Conservation (phyloP, 2,329 filamentous ascomycete species). For the Cladosporium sp. region DNA sequence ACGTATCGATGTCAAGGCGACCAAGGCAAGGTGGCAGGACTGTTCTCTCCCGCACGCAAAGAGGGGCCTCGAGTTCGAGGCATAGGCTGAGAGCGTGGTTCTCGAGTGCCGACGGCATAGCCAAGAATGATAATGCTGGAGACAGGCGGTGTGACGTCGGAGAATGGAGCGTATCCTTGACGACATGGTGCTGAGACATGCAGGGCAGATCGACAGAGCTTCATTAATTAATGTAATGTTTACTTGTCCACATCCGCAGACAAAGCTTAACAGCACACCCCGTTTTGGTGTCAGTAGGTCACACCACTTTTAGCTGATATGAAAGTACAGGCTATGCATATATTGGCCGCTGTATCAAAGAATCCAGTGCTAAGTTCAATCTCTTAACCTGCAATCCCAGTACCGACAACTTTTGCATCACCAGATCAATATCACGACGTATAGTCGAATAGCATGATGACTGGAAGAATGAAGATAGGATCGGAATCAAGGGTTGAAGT, state of each 20-base stretch:
- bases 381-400: background rate
- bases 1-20: conserved; percentile 44
- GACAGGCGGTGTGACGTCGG: background rate
- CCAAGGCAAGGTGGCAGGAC: conserved; percentile 39
- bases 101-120: background rate
- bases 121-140: background rate
- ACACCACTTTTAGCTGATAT: background rate
- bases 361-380: background rate
- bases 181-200: background rate
- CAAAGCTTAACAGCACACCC: background rate
- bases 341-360: background rate
- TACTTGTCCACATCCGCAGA: background rate
- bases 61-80: conserved; percentile 29
- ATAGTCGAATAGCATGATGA: background rate
- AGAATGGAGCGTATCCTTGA: background rate
- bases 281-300: background rate
- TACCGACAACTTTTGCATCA: background rate
- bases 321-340: background rate
- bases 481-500: no score
- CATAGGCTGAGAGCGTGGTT: conserved; percentile 18
- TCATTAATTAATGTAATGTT: background rate
- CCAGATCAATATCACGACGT: background rate
- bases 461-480: background rate
- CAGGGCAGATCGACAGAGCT: background rate
- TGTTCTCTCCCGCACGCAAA: conserved; percentile 35